Conservation (phyloP, 345 rosid genomes). For the sweet orange (Citrus sinensis) region DNA sequence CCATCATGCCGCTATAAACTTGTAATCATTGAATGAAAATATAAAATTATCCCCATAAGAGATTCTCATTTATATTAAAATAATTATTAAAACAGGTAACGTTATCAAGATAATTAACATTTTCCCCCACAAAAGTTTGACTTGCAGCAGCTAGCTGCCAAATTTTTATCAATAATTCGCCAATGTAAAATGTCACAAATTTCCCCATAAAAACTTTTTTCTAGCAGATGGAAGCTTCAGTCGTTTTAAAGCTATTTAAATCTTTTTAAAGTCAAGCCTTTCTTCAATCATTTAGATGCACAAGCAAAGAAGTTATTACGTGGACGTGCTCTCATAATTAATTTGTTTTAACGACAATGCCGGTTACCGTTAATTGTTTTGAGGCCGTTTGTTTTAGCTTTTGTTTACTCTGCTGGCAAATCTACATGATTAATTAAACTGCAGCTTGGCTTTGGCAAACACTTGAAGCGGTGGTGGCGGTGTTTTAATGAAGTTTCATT, state of each 20-base stretch:
- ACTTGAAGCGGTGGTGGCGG: too few species aligned
- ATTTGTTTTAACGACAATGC: not conserved
- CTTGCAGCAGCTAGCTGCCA: not conserved
- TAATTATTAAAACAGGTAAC: not conserved
- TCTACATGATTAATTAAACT: too few species aligned
- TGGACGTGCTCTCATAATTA: not conserved
- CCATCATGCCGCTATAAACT: conserved; percentile 20
- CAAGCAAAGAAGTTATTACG: not conserved
- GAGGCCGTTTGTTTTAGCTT: not conserved
- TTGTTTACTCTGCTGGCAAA: not conserved
- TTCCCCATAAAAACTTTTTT: not conserved
- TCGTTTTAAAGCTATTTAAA: not conserved
- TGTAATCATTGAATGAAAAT: conserved; percentile 35
- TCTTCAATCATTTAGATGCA: not conserved
- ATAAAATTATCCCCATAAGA: not conserved
- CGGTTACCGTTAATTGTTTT: not conserved
- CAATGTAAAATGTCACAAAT: not conserved
- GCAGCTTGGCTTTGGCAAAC: too few species aligned
- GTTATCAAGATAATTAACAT: not conserved
- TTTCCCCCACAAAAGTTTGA: not conserved
- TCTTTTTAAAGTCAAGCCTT: not conserved
- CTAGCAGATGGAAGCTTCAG: not conserved
- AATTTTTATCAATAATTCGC: not conserved
- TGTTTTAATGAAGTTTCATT: not conserved
- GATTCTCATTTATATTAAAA: conserved; percentile 11